These are phyloP conservation scores for Penicillium janthinellum DNA, from an alignment of 2,329 filamentous ascomycete genomes.

Conservation along the genomic window DNA sequence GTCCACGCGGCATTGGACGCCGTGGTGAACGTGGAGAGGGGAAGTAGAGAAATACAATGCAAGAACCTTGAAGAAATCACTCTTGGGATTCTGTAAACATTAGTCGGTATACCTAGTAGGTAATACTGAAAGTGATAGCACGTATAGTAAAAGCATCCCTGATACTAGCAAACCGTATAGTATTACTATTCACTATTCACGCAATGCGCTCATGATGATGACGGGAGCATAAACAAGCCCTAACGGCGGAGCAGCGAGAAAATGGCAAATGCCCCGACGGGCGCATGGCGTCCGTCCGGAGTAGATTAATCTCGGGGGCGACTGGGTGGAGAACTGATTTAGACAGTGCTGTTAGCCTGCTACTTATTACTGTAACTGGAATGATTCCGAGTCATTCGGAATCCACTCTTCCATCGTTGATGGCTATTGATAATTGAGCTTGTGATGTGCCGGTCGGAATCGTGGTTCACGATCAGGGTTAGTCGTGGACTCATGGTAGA, in stretches of 20 bases:
- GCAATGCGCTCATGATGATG: not conserved
- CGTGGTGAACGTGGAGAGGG: slow-evolving; percentile 4
- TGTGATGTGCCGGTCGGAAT: too few species aligned
- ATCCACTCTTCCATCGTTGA: too few species aligned
- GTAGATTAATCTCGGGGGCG: not conserved
- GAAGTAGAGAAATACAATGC: not conserved
- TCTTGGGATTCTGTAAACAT: too few species aligned
- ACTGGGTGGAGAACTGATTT: not conserved
- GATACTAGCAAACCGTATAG: not conserved
- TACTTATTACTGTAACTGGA: too few species aligned
- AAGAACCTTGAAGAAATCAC: too few species aligned
- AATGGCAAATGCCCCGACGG: slow-evolving; percentile 5
- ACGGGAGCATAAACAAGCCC: slow-evolving; percentile 11
- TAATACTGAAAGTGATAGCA: not conserved
- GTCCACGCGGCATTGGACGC: slow-evolving; percentile 5
- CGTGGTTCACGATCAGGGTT: too few species aligned
- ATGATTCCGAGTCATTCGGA: too few species aligned
- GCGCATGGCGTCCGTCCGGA: not conserved
- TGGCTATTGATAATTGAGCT: too few species aligned
- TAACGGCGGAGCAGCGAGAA: slow-evolving; percentile 7
- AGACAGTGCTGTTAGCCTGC: too few species aligned
- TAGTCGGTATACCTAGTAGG: not conserved
- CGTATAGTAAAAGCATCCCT: not conserved
- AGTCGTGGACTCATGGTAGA: too few species aligned
- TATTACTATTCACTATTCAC: too few species aligned